Evolutionary conservation across 805 yeast genomes (phyloP).

Genomic region (Saccharomycopsis sp.): DNA sequence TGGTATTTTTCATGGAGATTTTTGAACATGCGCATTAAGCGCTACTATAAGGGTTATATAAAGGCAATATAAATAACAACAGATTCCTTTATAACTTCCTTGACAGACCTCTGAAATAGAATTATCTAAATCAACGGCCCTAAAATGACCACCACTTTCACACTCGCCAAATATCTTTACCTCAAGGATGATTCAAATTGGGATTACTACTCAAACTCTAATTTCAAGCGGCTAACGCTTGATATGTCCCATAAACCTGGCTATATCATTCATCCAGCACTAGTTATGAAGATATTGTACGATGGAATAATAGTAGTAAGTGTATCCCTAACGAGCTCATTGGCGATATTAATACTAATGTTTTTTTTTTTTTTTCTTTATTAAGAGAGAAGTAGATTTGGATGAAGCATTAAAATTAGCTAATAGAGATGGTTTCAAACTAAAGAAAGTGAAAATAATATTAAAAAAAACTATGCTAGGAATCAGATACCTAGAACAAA

Average conservation of each 20-base stretch:
- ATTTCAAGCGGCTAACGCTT: not conserved
- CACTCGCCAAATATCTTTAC: not conserved
- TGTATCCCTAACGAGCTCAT: not conserved
- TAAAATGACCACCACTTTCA: not conserved
- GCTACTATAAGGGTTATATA: no score
- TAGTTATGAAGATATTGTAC: not conserved
- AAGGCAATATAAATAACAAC: no score
- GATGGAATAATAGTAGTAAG: not conserved
- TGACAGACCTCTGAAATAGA: no score
- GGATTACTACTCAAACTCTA: conserved; percentile 1
- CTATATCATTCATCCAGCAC: not conserved
- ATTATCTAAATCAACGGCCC: not conserved
- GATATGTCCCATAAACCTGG: not conserved
- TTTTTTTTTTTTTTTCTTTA: not conserved
- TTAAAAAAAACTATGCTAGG: not conserved
- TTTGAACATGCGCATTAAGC: not conserved
- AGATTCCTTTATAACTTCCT: not conserved
- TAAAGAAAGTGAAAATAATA: not conserved
- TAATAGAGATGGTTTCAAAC: not conserved
- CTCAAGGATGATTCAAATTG: not conserved
- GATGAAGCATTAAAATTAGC: not conserved
- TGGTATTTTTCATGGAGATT: not conserved
- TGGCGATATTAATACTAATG: not conserved
- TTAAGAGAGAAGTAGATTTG: not conserved
- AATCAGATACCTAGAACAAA: not conserved